These are phyloP conservation scores for Apiotrichum gamsii DNA, from an alignment of 1,284 basidiomycete genomes.

Conservation along the genomic window DNA sequence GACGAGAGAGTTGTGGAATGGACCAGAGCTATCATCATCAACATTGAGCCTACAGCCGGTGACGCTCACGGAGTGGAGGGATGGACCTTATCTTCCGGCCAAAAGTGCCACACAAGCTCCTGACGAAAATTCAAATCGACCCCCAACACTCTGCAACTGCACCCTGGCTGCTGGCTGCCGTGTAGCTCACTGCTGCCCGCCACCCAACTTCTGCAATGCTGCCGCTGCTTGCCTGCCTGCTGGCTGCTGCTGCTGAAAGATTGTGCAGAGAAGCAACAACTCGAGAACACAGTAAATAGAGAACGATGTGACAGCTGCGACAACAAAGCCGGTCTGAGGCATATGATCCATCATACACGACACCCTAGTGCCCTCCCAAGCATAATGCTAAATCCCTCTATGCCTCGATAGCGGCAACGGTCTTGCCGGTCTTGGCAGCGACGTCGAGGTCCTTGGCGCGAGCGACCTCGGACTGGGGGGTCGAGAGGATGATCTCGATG, in stretches of 20 bases:
- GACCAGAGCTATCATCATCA: not conserved
- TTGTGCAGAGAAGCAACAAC: too few relatives aligned
- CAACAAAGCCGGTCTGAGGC: slow-evolving; percentile 14
- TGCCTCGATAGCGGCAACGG: slow-evolving; percentile 48
- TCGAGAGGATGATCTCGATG: slow-evolving; percentile 85
- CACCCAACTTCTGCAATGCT: too few relatives aligned
- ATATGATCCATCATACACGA: slow-evolving; percentile 43
- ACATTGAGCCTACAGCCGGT: too few relatives aligned
- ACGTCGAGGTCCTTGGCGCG: slow-evolving; percentile 74
- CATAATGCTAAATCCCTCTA: slow-evolving; percentile 27
- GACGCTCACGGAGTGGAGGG: too few relatives aligned
- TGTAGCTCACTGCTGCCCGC: too few relatives aligned
- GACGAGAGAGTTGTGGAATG: not conserved
- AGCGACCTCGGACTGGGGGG: slow-evolving; percentile 73
- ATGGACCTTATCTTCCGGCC: too few relatives aligned
- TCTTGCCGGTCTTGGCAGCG: slow-evolving; percentile 47
- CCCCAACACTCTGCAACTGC: too few relatives aligned
- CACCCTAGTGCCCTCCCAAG: slow-evolving; percentile 26
- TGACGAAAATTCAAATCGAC: too few relatives aligned
- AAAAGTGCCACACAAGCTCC: too few relatives aligned
- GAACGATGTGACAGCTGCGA: not conserved
- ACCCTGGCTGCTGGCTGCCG: too few relatives aligned
- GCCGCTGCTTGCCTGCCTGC: too few relatives aligned
- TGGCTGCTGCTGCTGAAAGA: too few relatives aligned
- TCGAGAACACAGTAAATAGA: not conserved